A percentile compares a stretch with the other conserved stretches of the same genome.
phyloP scores from a whole-genome alignment of 169 alveolate species.

The Plasmodium vivax region DNA sequence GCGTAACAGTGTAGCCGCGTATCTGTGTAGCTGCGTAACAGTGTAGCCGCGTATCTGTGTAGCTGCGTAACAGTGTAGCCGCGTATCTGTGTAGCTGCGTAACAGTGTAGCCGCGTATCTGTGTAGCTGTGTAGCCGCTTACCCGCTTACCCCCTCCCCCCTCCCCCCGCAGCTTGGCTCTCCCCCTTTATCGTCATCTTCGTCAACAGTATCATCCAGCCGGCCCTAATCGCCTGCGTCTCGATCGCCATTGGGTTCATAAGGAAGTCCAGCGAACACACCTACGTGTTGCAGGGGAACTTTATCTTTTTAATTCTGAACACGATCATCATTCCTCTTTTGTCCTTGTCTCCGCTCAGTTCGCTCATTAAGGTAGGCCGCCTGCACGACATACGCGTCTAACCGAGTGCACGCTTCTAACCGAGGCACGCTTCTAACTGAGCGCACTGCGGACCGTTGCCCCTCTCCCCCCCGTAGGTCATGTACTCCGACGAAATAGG shows the following conservation, averaged over 20 bases:
- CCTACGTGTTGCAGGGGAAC: constrained; percentile 57
- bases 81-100: neutral
- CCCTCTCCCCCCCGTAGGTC: constrained; percentile 11
- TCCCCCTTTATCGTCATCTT: constrained; percentile 71
- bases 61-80: neutral
- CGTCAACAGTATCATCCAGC: constrained; percentile 67
- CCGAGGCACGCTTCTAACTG: too few relatives aligned
- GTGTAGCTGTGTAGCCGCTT: neutral
- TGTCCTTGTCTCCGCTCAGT: constrained; percentile 49
- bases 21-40: neutral
- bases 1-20: neutral
- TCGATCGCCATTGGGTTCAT: constrained; percentile 63
- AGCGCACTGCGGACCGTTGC: too few relatives aligned
- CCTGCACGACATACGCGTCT: neutral
- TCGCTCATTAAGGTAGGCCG: constrained; percentile 28
- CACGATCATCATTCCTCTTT: constrained; percentile 57
- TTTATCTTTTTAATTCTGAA: constrained; percentile 66
- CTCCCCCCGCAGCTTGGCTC: constrained; percentile 42
- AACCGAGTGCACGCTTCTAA: neutral
- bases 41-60: neutral
- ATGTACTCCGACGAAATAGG: constrained; percentile 68
- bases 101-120: neutral
- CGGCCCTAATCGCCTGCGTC: constrained; percentile 51
- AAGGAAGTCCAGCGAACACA: constrained; percentile 69
- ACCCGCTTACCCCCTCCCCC: neutral